Evolutionary conservation across 2,329 filamentous ascomycete species (phyloP), one percentile per base, ranked within the genome.

Genomic region (Coniella vitis): DNA sequence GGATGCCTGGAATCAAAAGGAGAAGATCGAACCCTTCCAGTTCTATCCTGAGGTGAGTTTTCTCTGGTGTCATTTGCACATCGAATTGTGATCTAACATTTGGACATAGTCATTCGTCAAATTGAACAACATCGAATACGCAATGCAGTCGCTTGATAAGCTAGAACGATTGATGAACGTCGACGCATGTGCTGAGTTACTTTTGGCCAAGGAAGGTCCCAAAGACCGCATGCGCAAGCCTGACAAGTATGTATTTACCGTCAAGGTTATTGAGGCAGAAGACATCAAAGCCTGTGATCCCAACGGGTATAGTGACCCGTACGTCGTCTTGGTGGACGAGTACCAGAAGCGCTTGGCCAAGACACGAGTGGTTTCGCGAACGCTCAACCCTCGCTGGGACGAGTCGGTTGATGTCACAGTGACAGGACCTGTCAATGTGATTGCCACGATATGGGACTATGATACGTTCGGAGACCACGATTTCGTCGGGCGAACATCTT

Each of bases 281-380:
- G 93, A 98, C 60, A 74, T 98, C 58, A 97, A 97, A 68, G 89
- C 93, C n/a, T 97, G 93, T 63, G 93, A 98, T 66, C 84, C 95
- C 58, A 94, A 87, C 59, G 93, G 93, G 32, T 81, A 86, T 56
- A 97, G 91, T 63, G 93, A 98, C 68, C 93, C 93, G 0, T 98
- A 98, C 61, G 90, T 98, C 25, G 91, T 98, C 14, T 81, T 98
- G 55, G 88, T 91, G 40, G 93, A 98, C 61, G 93, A 98, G 65
- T 97, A 95, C 62, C 91, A 97, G 66, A 97, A 97, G 69, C 86
- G 93, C 29, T 78, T 98, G 46, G 86, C 90, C 56, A 97, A 97
- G 70, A 97, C 91, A 17, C 83, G 91, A 55, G 89, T 95, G 55
- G 85, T 98, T 44, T 90, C 91, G 66, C 83, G 83, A 58, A 95